Percentiles rank a stretch among this genome's conserved stretches.
Evolutionary conservation across 306 rosid genomes (phyloP).

Genomic region (Vicia villosa): DNA sequence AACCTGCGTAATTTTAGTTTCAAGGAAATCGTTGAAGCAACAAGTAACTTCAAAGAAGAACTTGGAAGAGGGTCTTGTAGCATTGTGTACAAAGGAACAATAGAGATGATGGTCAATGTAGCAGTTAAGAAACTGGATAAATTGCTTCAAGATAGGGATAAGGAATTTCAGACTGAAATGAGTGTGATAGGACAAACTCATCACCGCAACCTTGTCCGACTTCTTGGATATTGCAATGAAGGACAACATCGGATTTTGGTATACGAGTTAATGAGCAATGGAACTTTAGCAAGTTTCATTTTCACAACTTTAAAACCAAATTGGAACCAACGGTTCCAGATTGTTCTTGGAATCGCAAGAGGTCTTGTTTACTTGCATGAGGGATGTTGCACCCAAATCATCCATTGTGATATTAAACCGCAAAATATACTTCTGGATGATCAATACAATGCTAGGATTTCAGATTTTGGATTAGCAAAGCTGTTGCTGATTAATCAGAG

Average conservation of each 20-base stretch:
- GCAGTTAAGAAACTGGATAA: conserved; percentile 40
- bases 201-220: conserved; percentile 32
- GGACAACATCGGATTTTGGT: conserved; percentile 32
- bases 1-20: conserved; percentile 31
- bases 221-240: conserved; percentile 37
- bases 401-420: conserved; percentile 39
- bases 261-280: conserved; percentile 39
- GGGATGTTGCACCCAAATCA: conserved; percentile 33
- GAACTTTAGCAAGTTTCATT: conserved; percentile 33
- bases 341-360: conserved; percentile 28
- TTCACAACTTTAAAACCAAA: conserved; percentile 16
- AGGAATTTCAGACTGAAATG: conserved; percentile 34
- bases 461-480: conserved; percentile 40
- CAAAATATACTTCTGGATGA: conserved; percentile 32
- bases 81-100: conserved; percentile 42
- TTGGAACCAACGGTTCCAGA: conserved; percentile 13
- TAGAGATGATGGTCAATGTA: conserved; percentile 6
- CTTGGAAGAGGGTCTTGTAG: conserved; percentile 39
- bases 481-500: conserved; percentile 25
- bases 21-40: conserved; percentile 38
- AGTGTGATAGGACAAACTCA: conserved; percentile 37
- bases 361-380: conserved; percentile 41
- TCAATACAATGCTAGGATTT: conserved; percentile 27
- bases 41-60: conserved; percentile 39
- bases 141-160: conserved; percentile 21